phyloP scores from a whole-genome alignment of 2,329 filamentous ascomycete genomes.

The Endothia cerciana region DNA sequence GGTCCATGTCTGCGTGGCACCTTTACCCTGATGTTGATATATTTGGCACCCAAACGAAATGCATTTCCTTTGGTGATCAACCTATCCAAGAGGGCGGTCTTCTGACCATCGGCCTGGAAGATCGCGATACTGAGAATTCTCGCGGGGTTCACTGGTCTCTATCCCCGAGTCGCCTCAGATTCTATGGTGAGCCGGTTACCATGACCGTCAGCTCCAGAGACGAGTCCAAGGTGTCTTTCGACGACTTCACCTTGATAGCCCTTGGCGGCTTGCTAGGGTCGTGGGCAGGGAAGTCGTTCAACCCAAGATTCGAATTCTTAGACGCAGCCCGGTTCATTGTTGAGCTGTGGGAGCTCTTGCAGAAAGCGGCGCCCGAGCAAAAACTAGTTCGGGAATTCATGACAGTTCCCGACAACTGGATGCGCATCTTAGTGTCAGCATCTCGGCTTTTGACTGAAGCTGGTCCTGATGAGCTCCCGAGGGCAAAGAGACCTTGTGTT shows the following conservation, averaged over 20 bases:
- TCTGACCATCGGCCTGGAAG: background rate
- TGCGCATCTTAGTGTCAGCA: background rate
- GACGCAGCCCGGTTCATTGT: background rate
- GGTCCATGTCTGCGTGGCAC: conserved; percentile 40
- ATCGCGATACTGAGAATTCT: background rate
- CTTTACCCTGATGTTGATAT: conserved; percentile 40
- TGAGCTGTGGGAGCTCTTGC: background rate
- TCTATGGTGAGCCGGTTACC: conserved; percentile 1
- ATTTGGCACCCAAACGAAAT: background rate
- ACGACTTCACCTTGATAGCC: background rate
- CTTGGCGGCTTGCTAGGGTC: background rate
- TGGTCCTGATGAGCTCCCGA: background rate
- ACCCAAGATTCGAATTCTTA: background rate
- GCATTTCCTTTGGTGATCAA: background rate
- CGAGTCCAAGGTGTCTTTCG: background rate
- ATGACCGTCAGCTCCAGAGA: background rate
- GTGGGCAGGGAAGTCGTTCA: background rate
- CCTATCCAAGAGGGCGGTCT: background rate
- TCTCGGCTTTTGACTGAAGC: background rate
- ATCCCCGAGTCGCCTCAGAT: background rate
- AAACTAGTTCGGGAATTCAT: background rate
- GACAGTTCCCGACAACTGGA: background rate
- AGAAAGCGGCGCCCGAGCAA: background rate
- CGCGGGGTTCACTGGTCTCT: conserved; percentile 7
- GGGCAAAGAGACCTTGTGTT: background rate